phyloP scores from a whole-genome alignment of 2,329 filamentous ascomycete genomes.

The Beauveria sp. region DNA sequence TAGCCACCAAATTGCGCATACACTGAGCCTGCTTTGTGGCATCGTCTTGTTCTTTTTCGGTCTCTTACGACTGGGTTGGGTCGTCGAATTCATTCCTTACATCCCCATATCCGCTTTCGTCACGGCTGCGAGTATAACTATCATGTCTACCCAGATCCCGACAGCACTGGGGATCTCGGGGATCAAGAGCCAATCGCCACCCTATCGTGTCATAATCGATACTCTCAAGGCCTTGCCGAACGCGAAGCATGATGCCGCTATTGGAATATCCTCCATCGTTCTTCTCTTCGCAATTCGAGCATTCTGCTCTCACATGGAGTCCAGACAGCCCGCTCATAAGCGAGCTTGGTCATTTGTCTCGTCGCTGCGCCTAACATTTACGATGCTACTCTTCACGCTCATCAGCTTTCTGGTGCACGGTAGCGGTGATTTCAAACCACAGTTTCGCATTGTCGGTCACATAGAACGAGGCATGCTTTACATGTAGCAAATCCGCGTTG shows the following conservation, averaged over 20 bases:
- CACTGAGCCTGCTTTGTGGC: conserved; percentile 38
- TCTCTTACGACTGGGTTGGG: conserved; percentile 39
- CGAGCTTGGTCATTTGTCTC: conserved; percentile 66
- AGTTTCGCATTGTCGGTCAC: conserved; percentile 55
- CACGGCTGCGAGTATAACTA: conserved; percentile 43
- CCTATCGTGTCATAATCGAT: conserved; percentile 38
- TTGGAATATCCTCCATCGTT: conserved; percentile 60
- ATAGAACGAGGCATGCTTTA: conserved; percentile 51
- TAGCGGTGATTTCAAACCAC: conserved; percentile 32
- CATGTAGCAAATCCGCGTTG: neutral
- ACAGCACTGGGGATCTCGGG: conserved; percentile 34
- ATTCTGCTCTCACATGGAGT: conserved; percentile 52
- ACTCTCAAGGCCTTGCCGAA: conserved; percentile 31
- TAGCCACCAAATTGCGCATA: conserved; percentile 34
- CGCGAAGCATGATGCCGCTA: conserved; percentile 58
- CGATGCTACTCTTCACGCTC: conserved; percentile 68
- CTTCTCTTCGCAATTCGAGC: conserved; percentile 59
- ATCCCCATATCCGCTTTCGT: conserved; percentile 44
- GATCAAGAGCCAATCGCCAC: conserved; percentile 37
- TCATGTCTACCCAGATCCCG: conserved; percentile 40
- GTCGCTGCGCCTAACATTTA: conserved; percentile 68
- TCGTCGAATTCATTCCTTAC: conserved; percentile 45
- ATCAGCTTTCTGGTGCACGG: conserved; percentile 63
- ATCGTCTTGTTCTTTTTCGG: conserved; percentile 37
- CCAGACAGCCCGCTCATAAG: conserved; percentile 49